phyloP scores from a whole-genome alignment of 805 yeast genomes.

The Wickerhamomyces queroliae region DNA sequence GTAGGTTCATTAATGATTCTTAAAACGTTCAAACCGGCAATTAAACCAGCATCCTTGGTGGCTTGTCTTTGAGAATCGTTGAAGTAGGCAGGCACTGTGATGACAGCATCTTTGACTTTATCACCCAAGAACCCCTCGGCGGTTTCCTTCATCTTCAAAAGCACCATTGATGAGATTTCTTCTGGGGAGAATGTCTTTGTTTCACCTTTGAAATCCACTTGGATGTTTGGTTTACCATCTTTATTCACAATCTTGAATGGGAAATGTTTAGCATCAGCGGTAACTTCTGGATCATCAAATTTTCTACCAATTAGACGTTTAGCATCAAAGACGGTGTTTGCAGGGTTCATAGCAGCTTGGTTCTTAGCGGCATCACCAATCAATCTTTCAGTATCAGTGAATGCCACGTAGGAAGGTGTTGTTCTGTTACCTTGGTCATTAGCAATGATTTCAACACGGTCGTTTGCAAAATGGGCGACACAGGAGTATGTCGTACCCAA shows the following conservation, averaged over 20 bases:
- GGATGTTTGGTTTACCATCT: conserved; percentile 80
- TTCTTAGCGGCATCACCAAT: conserved; percentile 98
- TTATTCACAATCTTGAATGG: conserved; percentile 78
- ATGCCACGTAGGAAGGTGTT: conserved; percentile 94
- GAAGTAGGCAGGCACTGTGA: conserved; percentile 96
- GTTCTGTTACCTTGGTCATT: conserved; percentile 99
- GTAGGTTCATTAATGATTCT: conserved; percentile 97
- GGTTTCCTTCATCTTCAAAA: conserved; percentile 87
- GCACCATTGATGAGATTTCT: conserved; percentile 90
- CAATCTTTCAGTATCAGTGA: conserved; percentile 91
- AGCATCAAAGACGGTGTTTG: conserved; percentile 91
- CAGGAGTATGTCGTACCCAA: conserved; percentile 97
- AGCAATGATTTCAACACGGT: conserved; percentile 91
- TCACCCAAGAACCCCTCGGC: conserved; percentile 86
- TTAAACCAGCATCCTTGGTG: conserved; percentile 94
- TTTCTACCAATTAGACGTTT: conserved; percentile 90
- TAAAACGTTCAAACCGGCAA: conserved; percentile 91
- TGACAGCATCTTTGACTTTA: conserved; percentile 82
- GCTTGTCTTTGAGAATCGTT: conserved; percentile 98
- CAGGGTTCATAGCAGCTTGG: conserved; percentile 96
- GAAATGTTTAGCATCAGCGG: conserved; percentile 77
- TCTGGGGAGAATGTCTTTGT: conserved; percentile 85
- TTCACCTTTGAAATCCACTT: conserved; percentile 88
- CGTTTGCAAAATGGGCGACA: conserved; percentile 84
- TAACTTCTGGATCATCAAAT: conserved; percentile 74